Evolutionary conservation across 192 early-diverging fungal species (phyloP), one percentile per base, ranked within the genome.

Genomic region (Coemansia sp.): DNA sequence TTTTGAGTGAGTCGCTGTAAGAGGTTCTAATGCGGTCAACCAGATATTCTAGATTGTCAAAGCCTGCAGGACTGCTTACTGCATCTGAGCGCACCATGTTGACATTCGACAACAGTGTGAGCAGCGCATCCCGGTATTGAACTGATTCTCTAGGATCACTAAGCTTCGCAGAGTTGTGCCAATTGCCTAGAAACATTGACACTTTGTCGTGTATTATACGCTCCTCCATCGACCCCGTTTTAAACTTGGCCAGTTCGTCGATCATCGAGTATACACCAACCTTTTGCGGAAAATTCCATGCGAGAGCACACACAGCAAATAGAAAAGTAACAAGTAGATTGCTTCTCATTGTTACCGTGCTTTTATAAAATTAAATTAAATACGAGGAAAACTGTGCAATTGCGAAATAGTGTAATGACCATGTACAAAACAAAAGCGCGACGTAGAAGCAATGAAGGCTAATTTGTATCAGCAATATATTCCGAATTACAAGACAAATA

Each of bases 11-110:
- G 27, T 69, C 60, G 1, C 38, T 22, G 49, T 73, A 79, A 1
- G 68, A 71, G n/a, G 31, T 26, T 14, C 61, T 67, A 49, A 79
- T 67, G 2, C 71, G 67, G 14, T 26, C 34, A 23, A 70, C 30
- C 52, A 79, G 24, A 23, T 68, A 79, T 24, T 79, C 77, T 24
- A 73, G 52, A 23, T 74, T 79, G 4, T 66, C 55, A n/a, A 56
- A 60, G 8, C 71, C 77, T 0, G 54, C 30, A 0, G 56, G 49
- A 38, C 74, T 65, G 38, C 67, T 68, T 14, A 66, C 65, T 2
- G 71, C 64, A 8, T 79, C 71, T 0, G 64, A 60, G 19, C 67
- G 61, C 22, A 65, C 61, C 2, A 60, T 44, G 27, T 64, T 70
- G 19, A 70, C 26, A 7, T 67, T 31, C 1, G 67, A 25, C 52